Percentiles rank a stretch among this genome's conserved stretches.
These are phyloP conservation scores for Leishmania aethiopica DNA, from an alignment of 208 protist species.

Conservation along the genomic window DNA sequence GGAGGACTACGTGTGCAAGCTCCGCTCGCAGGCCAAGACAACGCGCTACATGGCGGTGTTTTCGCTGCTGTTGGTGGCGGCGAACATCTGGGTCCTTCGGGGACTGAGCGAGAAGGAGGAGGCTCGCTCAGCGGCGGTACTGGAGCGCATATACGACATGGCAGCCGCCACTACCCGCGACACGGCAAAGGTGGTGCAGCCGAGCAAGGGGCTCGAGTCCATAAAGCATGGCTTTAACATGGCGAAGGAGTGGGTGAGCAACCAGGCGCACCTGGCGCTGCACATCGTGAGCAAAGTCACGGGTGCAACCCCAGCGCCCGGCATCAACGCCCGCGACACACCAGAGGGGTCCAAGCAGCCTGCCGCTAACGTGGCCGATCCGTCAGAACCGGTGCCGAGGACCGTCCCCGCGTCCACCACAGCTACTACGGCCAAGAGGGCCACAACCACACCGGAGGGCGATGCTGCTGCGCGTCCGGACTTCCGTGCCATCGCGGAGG, in stretches of 20 bases:
- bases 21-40: constrained; percentile 43
- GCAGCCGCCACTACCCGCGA: constrained; percentile 4
- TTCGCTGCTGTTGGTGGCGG: constrained; percentile 28
- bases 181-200: not conserved
- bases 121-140: constrained; percentile 33
- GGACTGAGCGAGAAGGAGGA: constrained; percentile 25
- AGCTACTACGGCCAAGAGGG: no score
- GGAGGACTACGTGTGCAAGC: constrained; percentile 38
- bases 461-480: constrained; percentile 12
- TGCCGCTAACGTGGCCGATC: not conserved
- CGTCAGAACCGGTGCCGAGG: not conserved
- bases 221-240: constrained; percentile 10
- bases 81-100: constrained; percentile 38
- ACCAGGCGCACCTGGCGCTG: not conserved
- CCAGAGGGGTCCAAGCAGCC: not conserved
- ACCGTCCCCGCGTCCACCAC: not conserved
- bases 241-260: constrained; percentile 9
- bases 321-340: not conserved
- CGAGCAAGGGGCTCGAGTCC: not conserved
- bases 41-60: constrained; percentile 44
- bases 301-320: not conserved
- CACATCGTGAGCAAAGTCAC: not conserved
- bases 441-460: not conserved
- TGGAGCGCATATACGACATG: constrained; percentile 52
- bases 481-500: constrained; percentile 36